Conservation (phyloP, 208 protist genomes). For the Trichomonas tenax region DNA sequence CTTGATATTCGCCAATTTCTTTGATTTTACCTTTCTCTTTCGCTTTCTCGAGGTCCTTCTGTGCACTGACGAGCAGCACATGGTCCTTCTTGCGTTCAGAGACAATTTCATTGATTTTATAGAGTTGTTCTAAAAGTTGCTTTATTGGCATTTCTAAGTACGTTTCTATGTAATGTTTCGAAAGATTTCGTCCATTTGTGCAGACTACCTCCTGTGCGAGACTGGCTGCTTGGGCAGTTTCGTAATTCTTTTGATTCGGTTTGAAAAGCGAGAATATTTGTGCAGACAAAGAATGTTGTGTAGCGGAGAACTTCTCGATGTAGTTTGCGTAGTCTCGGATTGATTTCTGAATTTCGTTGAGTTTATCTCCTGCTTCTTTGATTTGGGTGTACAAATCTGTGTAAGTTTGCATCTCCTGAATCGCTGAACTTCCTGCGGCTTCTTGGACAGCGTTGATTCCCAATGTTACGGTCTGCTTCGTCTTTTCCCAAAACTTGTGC, state of each 20-base stretch:
- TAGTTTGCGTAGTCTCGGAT: not conserved
- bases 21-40: not conserved
- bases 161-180: not conserved
- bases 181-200: not conserved
- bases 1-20: not conserved
- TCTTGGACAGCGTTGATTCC: not conserved
- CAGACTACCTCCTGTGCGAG: not conserved
- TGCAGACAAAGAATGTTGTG: not conserved
- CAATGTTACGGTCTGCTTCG: not conserved
- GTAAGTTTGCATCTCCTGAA: not conserved
- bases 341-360: not conserved
- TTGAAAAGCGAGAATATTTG: not conserved
- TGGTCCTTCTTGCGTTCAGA: not conserved
- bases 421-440: not conserved
- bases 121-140: not conserved
- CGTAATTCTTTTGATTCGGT: not conserved
- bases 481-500: not conserved
- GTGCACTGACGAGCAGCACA: not conserved
- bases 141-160: not conserved
- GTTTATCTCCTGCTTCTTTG: not conserved
- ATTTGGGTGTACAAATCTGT: not conserved
- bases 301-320: not conserved
- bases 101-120: not conserved
- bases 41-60: not conserved
- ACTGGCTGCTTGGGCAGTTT: not conserved